Percentiles rank a stretch among this genome's conserved stretches.
These are phyloP conservation scores for Naegleria fowleri DNA, from an alignment of 208 protist species.

Conservation along the genomic window DNA sequence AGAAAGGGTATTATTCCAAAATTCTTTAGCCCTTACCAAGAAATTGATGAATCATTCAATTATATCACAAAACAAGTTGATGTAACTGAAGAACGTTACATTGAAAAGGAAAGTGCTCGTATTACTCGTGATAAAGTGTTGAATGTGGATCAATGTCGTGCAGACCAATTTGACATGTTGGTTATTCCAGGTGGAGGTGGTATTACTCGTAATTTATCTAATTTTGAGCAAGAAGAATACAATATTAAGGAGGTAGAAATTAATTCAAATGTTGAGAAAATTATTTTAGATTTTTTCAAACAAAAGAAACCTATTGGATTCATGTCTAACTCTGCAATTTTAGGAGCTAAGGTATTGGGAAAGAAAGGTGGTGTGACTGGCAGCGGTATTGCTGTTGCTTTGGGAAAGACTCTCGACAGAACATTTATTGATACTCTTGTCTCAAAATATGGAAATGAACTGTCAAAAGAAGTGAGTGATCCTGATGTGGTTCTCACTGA, in stretches of 20 bases:
- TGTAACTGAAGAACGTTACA: background rate
- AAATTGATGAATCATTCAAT: conserved; percentile 14
- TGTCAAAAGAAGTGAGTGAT: background rate
- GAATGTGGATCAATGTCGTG: background rate
- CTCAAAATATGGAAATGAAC: background rate
- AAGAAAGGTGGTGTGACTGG: background rate
- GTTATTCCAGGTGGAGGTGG: background rate
- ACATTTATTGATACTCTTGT: background rate
- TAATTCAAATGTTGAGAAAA: background rate
- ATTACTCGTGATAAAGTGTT: background rate
- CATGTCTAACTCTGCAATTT: background rate
- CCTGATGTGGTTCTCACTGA: background rate
- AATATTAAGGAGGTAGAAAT: background rate
- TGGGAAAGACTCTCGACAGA: background rate
- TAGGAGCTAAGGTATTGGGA: background rate
- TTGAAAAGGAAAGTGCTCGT: background rate
- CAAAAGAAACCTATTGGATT: background rate
- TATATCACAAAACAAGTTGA: background rate
- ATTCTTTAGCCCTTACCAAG: background rate
- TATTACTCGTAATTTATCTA: background rate
- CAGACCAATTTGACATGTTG: background rate
- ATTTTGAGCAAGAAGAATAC: conserved; percentile 15
- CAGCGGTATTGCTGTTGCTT: background rate
- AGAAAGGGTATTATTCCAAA: background rate
- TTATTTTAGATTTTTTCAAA: background rate